Percentiles rank a stretch among this genome's conserved stretches.
Conservation (phyloP, 169 alveolate genomes). For the Cryptosporidium canis region DNA sequence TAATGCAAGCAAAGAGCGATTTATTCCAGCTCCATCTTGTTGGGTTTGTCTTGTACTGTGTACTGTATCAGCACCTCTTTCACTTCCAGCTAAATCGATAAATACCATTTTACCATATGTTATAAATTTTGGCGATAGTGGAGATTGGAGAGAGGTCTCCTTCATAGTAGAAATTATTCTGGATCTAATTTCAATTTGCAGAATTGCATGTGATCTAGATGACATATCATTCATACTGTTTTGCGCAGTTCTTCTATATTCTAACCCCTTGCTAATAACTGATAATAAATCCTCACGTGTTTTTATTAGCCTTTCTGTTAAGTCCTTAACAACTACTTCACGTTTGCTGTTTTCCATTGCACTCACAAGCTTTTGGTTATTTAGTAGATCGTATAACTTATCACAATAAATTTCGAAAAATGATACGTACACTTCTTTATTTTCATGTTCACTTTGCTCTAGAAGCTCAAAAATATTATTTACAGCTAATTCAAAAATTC, state of each 20-base stretch:
- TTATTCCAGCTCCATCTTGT: conserved; percentile 98
- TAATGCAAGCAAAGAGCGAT: conserved; percentile 96
- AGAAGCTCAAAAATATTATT: conserved; percentile 89
- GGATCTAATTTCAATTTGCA: conserved; percentile 85
- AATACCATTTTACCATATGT: conserved; percentile 92
- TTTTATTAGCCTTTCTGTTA: conserved; percentile 86
- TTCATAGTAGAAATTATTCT: conserved; percentile 31
- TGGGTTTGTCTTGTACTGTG: conserved; percentile 94
- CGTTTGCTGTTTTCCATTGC: conserved; percentile 91
- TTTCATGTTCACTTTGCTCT: conserved; percentile 77
- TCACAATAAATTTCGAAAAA: conserved; percentile 99
- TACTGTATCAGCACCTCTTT: conserved; percentile 98
- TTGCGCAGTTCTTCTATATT: conserved; percentile 93
- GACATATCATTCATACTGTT: conserved; percentile 98
- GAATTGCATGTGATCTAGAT: conserved; percentile 98
- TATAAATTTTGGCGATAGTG: conserved; percentile 31
- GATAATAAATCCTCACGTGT: conserved; percentile 89
- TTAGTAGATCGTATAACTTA: conserved; percentile 96
- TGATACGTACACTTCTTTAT: conserved; percentile 87
- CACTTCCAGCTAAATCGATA: conserved; percentile 99
- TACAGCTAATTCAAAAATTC: conserved; percentile 93
- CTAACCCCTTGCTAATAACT: conserved; percentile 88
- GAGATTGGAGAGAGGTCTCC: conserved; percentile 42
- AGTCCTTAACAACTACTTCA: conserved; percentile 94
- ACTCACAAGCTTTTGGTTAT: conserved; percentile 88